These are phyloP conservation scores for Artomyces pyxidatus DNA, from an alignment of 768 basidiomycete genomes.

Conservation along the genomic window DNA sequence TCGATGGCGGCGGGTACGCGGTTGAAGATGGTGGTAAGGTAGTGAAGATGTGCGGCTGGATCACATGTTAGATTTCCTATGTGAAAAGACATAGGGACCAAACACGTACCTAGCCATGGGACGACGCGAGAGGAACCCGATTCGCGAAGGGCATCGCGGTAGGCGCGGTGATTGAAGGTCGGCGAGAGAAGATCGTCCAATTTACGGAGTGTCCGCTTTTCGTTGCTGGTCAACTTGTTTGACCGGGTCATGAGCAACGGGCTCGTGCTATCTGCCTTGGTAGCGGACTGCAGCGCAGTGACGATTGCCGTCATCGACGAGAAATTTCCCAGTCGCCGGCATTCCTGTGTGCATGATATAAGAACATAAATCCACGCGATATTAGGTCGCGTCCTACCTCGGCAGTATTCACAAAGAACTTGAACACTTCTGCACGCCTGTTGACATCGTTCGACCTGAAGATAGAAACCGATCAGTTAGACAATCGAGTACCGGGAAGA, in stretches of 20 bases:
- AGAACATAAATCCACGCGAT: no score
- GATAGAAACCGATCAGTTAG: background rate
- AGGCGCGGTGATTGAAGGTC: constrained; percentile 28
- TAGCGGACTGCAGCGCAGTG: constrained; percentile 32
- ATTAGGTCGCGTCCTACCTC: constrained; percentile 22
- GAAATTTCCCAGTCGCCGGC: constrained; percentile 35
- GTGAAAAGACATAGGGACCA: background rate
- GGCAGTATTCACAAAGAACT: constrained; percentile 37
- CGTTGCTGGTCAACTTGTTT: constrained; percentile 8
- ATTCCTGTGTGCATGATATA: no score
- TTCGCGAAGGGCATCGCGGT: constrained; percentile 28
- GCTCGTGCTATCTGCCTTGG: constrained; percentile 31
- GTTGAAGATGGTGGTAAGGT: constrained; percentile 1
- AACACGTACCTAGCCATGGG: constrained; percentile 32
- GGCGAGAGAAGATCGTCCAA: constrained; percentile 24
- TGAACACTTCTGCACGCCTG: constrained; percentile 31
- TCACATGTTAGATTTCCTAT: background rate
- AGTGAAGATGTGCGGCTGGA: constrained; percentile 28
- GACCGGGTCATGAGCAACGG: constrained; percentile 22
- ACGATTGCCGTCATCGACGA: constrained; percentile 36
- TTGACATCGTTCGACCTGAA: constrained; percentile 29
- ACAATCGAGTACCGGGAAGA: constrained; percentile 25
- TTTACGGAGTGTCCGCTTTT: constrained; percentile 23
- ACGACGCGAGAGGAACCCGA: constrained; percentile 20
- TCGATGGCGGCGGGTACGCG: background rate